Evolutionary conservation across 139 green algal genomes (phyloP).

Genomic region (Prasinococcaceae sp.): DNA sequence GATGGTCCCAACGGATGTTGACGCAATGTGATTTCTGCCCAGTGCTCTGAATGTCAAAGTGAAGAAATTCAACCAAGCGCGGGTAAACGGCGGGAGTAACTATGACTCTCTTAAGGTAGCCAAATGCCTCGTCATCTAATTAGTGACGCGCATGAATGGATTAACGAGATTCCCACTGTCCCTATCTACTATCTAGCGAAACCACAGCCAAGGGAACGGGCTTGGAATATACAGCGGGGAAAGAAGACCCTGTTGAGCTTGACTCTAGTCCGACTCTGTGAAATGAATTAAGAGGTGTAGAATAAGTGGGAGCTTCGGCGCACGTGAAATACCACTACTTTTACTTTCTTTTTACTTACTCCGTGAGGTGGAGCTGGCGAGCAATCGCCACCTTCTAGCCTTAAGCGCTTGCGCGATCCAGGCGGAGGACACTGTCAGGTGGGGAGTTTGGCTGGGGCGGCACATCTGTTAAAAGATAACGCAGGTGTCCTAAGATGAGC

Average conservation of each 20-base stretch:
- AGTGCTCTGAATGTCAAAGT: slow-evolving; percentile 89
- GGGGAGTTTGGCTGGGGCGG: slow-evolving; percentile 78
- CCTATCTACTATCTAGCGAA: slow-evolving; percentile 63
- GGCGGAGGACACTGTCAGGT: slow-evolving; percentile 73
- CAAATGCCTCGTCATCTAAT: slow-evolving; percentile 53
- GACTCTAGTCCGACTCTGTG: slow-evolving; percentile 64
- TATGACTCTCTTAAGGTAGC: slow-evolving; percentile 61
- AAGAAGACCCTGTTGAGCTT: slow-evolving; percentile 74
- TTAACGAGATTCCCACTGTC: slow-evolving; percentile 65
- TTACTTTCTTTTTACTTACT: slow-evolving; percentile 74
- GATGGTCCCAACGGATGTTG: slow-evolving; percentile 71
- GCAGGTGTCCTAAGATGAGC: slow-evolving; percentile 80
- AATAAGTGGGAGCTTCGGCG: slow-evolving; percentile 59
- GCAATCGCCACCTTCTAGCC: slow-evolving; percentile 52
- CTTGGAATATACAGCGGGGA: slow-evolving; percentile 62
- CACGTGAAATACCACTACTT: slow-evolving; percentile 65
- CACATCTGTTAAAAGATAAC: slow-evolving; percentile 86
- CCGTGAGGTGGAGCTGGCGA: slow-evolving; percentile 54
- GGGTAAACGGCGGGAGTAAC: slow-evolving; percentile 77
- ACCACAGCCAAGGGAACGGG: slow-evolving; percentile 42
- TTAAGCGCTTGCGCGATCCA: slow-evolving; percentile 47
- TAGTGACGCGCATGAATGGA: slow-evolving; percentile 54
- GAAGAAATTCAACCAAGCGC: slow-evolving; percentile 86
- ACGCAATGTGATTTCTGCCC: slow-evolving; percentile 89
- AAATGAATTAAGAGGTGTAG: slow-evolving; percentile 61